Base-by-base conservation (phyloP, 1,284 basidiomycete genomes). In the Fomitopsis palustris region DNA sequence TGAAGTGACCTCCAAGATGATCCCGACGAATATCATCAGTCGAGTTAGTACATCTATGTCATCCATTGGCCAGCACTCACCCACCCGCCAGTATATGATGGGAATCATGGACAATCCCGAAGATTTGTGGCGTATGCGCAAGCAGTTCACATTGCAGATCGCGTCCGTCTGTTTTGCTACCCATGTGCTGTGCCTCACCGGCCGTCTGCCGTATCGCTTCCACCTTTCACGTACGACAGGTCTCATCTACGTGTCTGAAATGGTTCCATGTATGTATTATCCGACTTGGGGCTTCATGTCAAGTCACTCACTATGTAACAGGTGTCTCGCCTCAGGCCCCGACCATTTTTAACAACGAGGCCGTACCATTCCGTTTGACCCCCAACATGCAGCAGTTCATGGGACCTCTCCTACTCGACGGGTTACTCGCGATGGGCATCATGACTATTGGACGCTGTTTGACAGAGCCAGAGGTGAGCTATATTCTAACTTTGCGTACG, bases 321-420 rank as follows among this genome's bases (percentile, higher is more conserved):
- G 81, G 78, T 9, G 75, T 85, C 57, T 72, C 77, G 51, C 67
- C 74, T 42, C 75, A 80, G 33, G 77, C 78, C 33, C 91, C 93
- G 0, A 75, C 92, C 41, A 90, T 95, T 70, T 82, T 83, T 31
- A 89, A 90, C 2, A 86, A 81, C 63, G 97, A 99, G 66, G 81
- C 88, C 2, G 95, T 98, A 12, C 96, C 97, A 0, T 99, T 99
- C 90, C 89, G 97, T 10, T 86, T 98, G 65, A 98, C 95, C 12
- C 96, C 96, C 2, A 98, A 98, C 73, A 87, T 99, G 78, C 98
- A 99, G 74, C 82, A 87, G 67, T 97, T 99, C 77, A 78, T 99
- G 54, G 95, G 93, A 0, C 90, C 92, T 1, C 84, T 94, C 54
- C 90, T 93, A 38, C 92, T 90, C 12, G 98, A 99, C 73, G 97